phyloP scores from a whole-genome alignment of 257 asterid genomes.

The Salvia rosmarinus region DNA sequence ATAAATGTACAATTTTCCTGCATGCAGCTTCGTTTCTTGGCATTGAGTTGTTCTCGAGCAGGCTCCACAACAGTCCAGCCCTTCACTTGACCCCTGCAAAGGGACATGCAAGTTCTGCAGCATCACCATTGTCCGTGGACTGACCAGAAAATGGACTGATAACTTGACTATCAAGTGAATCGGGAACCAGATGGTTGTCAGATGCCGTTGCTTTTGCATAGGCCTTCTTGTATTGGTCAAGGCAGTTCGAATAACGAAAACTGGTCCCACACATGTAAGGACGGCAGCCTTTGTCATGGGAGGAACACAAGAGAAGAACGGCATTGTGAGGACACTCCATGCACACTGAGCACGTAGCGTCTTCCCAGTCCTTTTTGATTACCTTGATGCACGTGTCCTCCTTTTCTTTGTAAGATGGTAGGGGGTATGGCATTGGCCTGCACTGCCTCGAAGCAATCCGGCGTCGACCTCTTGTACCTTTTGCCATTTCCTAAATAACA shows the following conservation, averaged over 20 bases:
- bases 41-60: slow-evolving; percentile 72
- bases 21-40: slow-evolving; percentile 75
- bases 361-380: slow-evolving; percentile 87
- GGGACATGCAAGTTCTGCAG: slow-evolving; percentile 89
- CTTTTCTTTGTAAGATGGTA: slow-evolving; percentile 42
- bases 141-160: slow-evolving; percentile 39
- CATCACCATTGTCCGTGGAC: slow-evolving; percentile 51
- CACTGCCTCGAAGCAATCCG: slow-evolving; percentile 71
- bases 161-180: slow-evolving; percentile 42
- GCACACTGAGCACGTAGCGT: slow-evolving; percentile 91
- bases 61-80: slow-evolving; percentile 96
- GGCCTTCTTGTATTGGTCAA: slow-evolving; percentile 92
- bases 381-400: slow-evolving; percentile 51
- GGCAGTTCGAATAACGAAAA: slow-evolving; percentile 90
- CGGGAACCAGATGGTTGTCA: slow-evolving; percentile 38
- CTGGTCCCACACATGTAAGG: slow-evolving; percentile 99
- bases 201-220: slow-evolving; percentile 56
- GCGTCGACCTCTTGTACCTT: slow-evolving; percentile 86
- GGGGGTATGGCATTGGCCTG: slow-evolving; percentile 80
- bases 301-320: slow-evolving; percentile 94
- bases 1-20: slow-evolving; percentile 77
- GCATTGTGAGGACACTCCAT: slow-evolving; percentile 99
- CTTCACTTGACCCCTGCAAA: slow-evolving; percentile 97
- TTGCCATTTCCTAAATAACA: slow-evolving; percentile 67
- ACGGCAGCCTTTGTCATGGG: slow-evolving; percentile 94